These are phyloP conservation scores for Eruca vesicaria DNA, from an alignment of 441 rosid species.

Conservation along the genomic window DNA sequence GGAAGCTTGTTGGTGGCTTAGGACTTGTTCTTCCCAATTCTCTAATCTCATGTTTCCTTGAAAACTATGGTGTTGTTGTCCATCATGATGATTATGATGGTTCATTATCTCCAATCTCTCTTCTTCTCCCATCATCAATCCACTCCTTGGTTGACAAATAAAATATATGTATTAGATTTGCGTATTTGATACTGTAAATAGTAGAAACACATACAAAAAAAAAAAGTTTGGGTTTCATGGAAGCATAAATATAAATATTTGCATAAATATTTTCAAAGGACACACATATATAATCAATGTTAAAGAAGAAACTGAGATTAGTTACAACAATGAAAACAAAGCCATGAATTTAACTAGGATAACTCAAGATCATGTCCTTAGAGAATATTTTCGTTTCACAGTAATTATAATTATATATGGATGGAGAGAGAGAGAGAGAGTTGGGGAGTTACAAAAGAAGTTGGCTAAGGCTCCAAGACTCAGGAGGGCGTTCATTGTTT, in stretches of 20 bases:
- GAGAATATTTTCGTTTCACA: neutral
- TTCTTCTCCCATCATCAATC: constrained; percentile 73
- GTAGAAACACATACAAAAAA: neutral
- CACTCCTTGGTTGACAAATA: constrained; percentile 48
- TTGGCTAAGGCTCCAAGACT: constrained; percentile 78
- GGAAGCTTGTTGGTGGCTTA: constrained; percentile 51
- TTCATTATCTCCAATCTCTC: constrained; percentile 42
- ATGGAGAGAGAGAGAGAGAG: constrained; percentile 10
- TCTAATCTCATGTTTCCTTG: constrained; percentile 60
- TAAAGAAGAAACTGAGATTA: neutral
- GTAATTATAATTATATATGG: neutral
- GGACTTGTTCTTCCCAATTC: constrained; percentile 73
- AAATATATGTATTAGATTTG: constrained; percentile 2
- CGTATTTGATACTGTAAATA: neutral
- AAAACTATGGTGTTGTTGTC: constrained; percentile 32
- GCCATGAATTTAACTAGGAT: constrained; percentile 3
- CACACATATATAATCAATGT: neutral
- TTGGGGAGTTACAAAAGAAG: constrained; percentile 64
- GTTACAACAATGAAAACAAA: constrained; percentile 10
- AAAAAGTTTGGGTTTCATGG: neutral
- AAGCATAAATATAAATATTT: neutral
- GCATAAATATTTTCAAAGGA: neutral
- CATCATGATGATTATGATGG: constrained; percentile 28
- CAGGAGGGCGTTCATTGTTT: constrained; percentile 65
- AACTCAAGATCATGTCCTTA: constrained; percentile 12